phyloP scores from a whole-genome alignment of 2,329 filamentous ascomycete species.

The Ascomycota sp. region DNA sequence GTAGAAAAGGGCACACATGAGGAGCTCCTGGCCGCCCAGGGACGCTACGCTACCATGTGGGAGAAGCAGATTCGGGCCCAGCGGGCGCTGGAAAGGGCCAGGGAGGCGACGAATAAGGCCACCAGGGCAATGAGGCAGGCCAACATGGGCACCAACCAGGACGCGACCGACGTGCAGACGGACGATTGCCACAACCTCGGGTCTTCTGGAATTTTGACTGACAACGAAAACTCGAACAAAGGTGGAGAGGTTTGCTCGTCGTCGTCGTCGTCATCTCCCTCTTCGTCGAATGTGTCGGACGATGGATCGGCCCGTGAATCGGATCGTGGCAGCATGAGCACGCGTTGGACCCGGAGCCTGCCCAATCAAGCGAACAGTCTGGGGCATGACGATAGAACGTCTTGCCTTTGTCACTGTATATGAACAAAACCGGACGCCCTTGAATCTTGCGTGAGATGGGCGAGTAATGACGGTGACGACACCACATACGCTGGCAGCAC shows the following conservation, averaged over 20 bases:
- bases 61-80: constrained; percentile 69
- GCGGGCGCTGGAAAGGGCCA: constrained; percentile 26
- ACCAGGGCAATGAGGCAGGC: constrained; percentile 23
- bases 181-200: constrained; percentile 24
- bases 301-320: constrained; percentile 15
- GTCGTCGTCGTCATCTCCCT: constrained; percentile 8
- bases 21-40: constrained; percentile 48
- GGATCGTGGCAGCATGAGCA: constrained; percentile 4
- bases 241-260: constrained; percentile 12
- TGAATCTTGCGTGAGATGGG: neutral
- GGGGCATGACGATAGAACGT: neutral
- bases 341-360: constrained; percentile 3
- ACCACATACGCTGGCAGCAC: too few species aligned
- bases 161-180: constrained; percentile 14
- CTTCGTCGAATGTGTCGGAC: constrained; percentile 5
- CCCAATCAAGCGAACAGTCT: constrained; percentile 1
- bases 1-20: constrained; percentile 62
- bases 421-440: neutral
- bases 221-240: constrained; percentile 12
- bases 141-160: constrained; percentile 22
- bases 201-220: constrained; percentile 21
- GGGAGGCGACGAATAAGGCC: constrained; percentile 15
- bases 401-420: neutral
- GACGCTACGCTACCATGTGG: constrained; percentile 74
- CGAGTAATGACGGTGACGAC: too few species aligned